Evolutionary conservation across 257 asterid genomes (phyloP), one percentile per base, ranked within the genome.

Genomic region (Nicotiana obtusifolia): DNA sequence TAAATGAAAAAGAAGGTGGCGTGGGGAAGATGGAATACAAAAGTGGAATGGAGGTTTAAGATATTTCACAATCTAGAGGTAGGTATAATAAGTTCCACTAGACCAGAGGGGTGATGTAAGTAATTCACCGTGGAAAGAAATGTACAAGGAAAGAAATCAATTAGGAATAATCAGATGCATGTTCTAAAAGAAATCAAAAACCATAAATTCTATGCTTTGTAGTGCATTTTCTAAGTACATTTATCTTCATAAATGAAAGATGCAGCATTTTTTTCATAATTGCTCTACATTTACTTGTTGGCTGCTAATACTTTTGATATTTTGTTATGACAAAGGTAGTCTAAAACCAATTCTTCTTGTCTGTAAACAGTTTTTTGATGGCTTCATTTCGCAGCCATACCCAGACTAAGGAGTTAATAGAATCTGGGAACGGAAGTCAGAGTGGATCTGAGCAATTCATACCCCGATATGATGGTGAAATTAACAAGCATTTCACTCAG

Each of bases 361-460:
- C 47, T 87, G 93, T 84, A 85, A 89, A 85, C 93, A 91, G 96
- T 88, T 89, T 84, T 88, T 87, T 90, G 89, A 90, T 92, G 93
- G 92, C 95, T 90, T 94, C 97, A 84, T 87, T 87, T 91, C 90
- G 89, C 95, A 92, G 97, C 87, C 92, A 89, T 87, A 85, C 83
- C 84, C 93, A 86, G 71, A 86, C 84, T 80, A 86, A 88, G 86
- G 96, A 90, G 86, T 81, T 86, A 52, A 49, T 77, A 65, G 89
- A 86, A 81, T 87, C 91, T 78, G 87, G 83, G 80, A 86, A 80
- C 54, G 90, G 86, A 57, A 78, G 81, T 56, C 60, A 56, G 62
- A 65, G 82, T 81, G 85, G 77, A 77, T 80, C 86, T 11, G 65
- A 54, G 84, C 91, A 80, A 61, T 84, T 75, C 84, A 85, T 86